Evolutionary conservation across 2,329 filamentous ascomycete species (phyloP).

Genomic region (Cadophora sp.): DNA sequence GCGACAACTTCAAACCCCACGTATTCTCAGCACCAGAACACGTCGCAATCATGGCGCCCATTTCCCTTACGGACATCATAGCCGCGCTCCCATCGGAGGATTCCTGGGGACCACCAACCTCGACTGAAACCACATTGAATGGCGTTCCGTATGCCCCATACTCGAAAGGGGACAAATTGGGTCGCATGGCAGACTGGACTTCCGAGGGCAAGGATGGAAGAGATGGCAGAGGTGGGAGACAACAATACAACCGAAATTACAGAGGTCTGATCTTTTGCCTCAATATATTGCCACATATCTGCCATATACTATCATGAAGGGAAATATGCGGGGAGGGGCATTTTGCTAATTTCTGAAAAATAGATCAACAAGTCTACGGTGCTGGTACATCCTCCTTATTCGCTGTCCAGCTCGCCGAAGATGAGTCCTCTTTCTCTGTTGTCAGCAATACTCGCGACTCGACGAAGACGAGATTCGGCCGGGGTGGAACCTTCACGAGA

Average conservation of each 20-base stretch:
- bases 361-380: constrained; percentile 97
- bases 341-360: constrained; percentile 20
- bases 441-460: constrained; percentile 94
- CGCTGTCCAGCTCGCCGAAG: constrained; percentile 89
- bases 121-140: constrained; percentile 86
- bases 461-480: constrained; percentile 84
- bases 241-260: constrained; percentile 92
- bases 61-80: constrained; percentile 70
- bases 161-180: constrained; percentile 98
- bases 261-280: constrained; percentile 67
- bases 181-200: constrained; percentile 99
- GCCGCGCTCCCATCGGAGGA: constrained; percentile 75
- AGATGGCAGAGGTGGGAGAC: constrained; percentile 74
- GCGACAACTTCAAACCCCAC: constrained; percentile 11
- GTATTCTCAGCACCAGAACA: constrained; percentile 15
- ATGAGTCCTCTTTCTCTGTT: constrained; percentile 97
- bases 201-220: constrained; percentile 84
- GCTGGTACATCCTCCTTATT: constrained; percentile 87
- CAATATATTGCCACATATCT: constrained; percentile 24
- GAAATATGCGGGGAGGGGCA: constrained; percentile 10
- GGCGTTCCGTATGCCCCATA: constrained; percentile 97
- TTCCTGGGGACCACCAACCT: constrained; percentile 86
- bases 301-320: constrained; percentile 3
- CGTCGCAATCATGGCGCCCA: constrained; percentile 54
- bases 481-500: constrained; percentile 89